Evolutionary conservation across 1,139 yeast genomes (phyloP).

Genomic region (Lodderomyces metapsilosis): DNA sequence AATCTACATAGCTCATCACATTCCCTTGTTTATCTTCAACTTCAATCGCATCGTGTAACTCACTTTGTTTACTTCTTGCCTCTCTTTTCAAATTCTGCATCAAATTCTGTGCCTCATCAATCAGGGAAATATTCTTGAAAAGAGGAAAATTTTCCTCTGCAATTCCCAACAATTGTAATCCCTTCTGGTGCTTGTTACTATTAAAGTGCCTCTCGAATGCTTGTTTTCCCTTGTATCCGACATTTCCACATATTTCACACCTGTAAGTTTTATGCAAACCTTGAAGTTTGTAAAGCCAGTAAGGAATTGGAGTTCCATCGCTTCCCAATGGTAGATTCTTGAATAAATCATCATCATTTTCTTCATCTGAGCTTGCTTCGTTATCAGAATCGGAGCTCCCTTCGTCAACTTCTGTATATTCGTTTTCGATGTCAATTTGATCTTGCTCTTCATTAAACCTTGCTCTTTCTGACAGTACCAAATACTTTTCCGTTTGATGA

Average conservation of each 20-base stretch:
- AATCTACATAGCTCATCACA: slow-evolving; percentile 82
- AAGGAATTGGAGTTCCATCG: slow-evolving; percentile 91
- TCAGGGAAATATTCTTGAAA: slow-evolving; percentile 65
- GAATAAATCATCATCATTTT: slow-evolving; percentile 18
- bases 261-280: slow-evolving; percentile 72
- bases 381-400: slow-evolving; percentile 31
- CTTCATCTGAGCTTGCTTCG: slow-evolving; percentile 26
- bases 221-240: slow-evolving; percentile 69
- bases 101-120: slow-evolving; percentile 65
- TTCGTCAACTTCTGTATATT: slow-evolving; percentile 26
- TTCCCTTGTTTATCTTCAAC: slow-evolving; percentile 93
- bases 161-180: slow-evolving; percentile 75
- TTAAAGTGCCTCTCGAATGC: slow-evolving; percentile 73
- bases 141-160: slow-evolving; percentile 30
- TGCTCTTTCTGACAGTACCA: slow-evolving; percentile 75
- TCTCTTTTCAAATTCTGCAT: slow-evolving; percentile 50
- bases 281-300: slow-evolving; percentile 87
- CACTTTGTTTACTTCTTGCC: slow-evolving; percentile 36
- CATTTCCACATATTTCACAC: slow-evolving; percentile 89
- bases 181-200: slow-evolving; percentile 67
- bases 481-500: slow-evolving; percentile 61
- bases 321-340: slow-evolving; percentile 75
- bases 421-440: slow-evolving; percentile 14
- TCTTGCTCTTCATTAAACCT: slow-evolving; percentile 47
- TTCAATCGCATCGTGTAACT: slow-evolving; percentile 62